Conservation (phyloP, 1,284 basidiomycete species). For the Austroboletus olivaceoglutinosus region DNA sequence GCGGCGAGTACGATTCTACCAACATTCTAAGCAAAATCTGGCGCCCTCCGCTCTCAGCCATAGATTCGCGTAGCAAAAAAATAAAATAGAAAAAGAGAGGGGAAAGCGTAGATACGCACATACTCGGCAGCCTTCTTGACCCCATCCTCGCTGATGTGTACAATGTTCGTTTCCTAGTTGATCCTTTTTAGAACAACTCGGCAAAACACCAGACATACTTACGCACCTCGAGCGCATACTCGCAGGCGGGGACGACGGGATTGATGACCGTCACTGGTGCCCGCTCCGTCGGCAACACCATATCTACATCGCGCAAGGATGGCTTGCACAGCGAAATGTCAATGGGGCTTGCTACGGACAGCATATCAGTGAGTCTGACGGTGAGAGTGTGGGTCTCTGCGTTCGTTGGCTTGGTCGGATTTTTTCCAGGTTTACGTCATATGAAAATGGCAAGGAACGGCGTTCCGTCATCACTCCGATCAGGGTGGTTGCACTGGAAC, state of each 20-base stretch:
- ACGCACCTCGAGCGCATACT: conserved; percentile 50
- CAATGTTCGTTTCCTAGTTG: conserved; percentile 52
- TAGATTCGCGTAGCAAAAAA: not conserved
- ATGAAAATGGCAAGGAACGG: not conserved
- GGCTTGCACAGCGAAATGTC: not conserved
- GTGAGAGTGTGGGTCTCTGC: conserved; percentile 1
- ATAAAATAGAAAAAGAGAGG: no score
- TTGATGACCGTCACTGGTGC: conserved; percentile 27
- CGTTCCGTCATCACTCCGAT: conserved; percentile 1
- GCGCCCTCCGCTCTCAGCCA: not conserved
- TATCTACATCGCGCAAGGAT: not conserved
- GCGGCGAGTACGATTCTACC: conserved; percentile 65
- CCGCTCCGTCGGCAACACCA: not conserved
- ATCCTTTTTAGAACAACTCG: not conserved
- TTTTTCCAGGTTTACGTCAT: conserved; percentile 12
- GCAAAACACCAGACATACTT: not conserved
- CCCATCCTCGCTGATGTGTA: conserved; percentile 54
- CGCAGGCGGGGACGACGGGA: conserved; percentile 51
- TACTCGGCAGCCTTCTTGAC: conserved; percentile 59
- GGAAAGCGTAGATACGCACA: conserved; percentile 40
- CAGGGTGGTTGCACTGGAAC: not conserved
- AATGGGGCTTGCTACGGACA: conserved; percentile 15
- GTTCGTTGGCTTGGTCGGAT: conserved; percentile 1
- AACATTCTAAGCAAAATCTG: conserved; percentile 61
- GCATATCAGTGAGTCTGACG: conserved; percentile 12